Conservation (phyloP, 148 eudicot genomes). For the Drosera capensis region DNA sequence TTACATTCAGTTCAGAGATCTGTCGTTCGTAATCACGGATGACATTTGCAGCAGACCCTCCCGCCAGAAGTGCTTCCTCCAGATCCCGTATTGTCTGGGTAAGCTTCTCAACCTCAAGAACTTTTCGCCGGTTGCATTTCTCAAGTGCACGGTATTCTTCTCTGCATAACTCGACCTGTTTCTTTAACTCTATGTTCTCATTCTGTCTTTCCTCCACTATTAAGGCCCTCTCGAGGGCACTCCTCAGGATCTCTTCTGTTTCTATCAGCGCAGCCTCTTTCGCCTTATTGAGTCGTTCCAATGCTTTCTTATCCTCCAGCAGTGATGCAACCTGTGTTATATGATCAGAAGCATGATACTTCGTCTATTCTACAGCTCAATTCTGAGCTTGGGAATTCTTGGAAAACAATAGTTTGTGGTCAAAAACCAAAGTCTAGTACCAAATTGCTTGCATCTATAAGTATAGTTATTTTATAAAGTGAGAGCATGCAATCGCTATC, state of each 20-base stretch:
- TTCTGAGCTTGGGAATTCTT: not conserved
- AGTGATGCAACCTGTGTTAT: constrained; percentile 55
- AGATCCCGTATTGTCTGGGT: constrained; percentile 63
- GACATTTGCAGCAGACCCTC: constrained; percentile 72
- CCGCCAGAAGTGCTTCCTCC: constrained; percentile 81
- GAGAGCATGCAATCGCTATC: no score
- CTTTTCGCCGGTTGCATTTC: constrained; percentile 73
- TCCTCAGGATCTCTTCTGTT: constrained; percentile 74
- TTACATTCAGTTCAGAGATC: constrained; percentile 59
- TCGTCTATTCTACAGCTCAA: no score
- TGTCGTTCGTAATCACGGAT: constrained; percentile 60
- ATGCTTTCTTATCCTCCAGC: constrained; percentile 61
- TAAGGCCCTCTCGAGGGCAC: constrained; percentile 82
- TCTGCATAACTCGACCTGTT: constrained; percentile 80
- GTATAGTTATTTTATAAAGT: no score
- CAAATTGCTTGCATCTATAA: no score
- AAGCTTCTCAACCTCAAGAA: constrained; percentile 75
- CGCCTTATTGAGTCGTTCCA: constrained; percentile 63
- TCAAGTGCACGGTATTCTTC: constrained; percentile 83
- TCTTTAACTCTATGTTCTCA: constrained; percentile 61
- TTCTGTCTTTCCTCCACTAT: constrained; percentile 89
- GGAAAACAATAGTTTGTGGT: not conserved
- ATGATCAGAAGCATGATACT: no score
- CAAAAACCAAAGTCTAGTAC: no score
- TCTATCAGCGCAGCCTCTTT: constrained; percentile 87